Base-by-base conservation (phyloP, 2,329 filamentous ascomycete genomes). In the Monosporascus sp. region DNA sequence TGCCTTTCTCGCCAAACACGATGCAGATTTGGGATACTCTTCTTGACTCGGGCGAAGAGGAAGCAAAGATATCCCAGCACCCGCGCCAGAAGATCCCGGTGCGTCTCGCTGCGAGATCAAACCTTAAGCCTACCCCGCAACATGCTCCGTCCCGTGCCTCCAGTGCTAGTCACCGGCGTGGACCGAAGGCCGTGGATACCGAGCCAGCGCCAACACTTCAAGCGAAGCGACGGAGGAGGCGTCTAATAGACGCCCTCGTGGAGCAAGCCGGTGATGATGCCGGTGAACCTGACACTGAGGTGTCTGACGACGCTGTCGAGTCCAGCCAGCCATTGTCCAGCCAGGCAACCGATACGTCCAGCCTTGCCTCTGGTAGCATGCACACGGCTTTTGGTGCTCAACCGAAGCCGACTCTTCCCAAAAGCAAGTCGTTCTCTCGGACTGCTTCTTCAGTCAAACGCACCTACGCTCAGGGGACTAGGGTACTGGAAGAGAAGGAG, bases 401-500 rank as follows among this genome's bases (percentile, higher is more conserved):
- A 34, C 47, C 57, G 5, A 60, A 54, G 25, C 48, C 57, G 24
- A 55, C 57, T 15, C 59, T 56, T 41, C 42, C 51, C 18, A 53
- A 58, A 37, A 59, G 57, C 38, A 53, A 63, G 47, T 66, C 62
- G 14, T 68, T 68, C 46, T 52, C 57, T 6, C 61, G 67, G 15
- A 64, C 66, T 15, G 64, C 55, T 8, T 68, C 66, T 49, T 60
- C 61, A 14, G 57, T 67, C 17, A 68, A 68, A 52, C 65, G 63
- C 25, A 68, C 65, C 5, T 69, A 69, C 48, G 67, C 66, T 11
- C 61, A 68, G 52, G 59, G 61, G 14, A 65, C 60, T 36, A 67
- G 60, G 38, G 58, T 67, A 3, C 54, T 65, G 20, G 63, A 68
- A 37, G 65, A 68, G 49, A 65, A 69, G 54, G 67, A 65, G 48